phyloP scores from a whole-genome alignment of 306 rosid genomes.

The Boehmeria nivea region DNA sequence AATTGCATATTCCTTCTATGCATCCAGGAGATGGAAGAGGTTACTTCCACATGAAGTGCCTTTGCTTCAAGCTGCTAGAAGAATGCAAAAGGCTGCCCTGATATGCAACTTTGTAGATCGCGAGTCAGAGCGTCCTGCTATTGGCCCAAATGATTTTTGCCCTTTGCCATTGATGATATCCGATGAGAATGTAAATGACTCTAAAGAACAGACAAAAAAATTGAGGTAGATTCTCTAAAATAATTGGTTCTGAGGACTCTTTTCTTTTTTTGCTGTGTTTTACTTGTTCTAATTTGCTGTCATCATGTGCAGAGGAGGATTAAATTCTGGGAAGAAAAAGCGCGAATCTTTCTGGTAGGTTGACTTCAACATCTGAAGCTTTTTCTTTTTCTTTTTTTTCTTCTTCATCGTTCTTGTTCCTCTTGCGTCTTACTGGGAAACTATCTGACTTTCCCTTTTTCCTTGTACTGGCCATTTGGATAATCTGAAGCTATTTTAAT shows the following conservation, averaged over 20 bases:
- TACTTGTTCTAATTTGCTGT: constrained; percentile 10
- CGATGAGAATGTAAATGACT: constrained; percentile 18
- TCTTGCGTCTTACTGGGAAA: too few species aligned
- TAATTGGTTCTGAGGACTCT: not conserved
- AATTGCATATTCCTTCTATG: constrained; percentile 2
- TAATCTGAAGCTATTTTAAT: too few species aligned
- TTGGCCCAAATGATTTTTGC: constrained; percentile 54
- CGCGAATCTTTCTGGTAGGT: constrained; percentile 19
- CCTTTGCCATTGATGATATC: constrained; percentile 34
- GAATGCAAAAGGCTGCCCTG: constrained; percentile 50
- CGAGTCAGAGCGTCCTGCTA: constrained; percentile 78
- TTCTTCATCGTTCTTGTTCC: too few species aligned
- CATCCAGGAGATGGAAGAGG: constrained; percentile 78
- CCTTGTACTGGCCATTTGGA: not conserved
- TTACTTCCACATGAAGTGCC: constrained; percentile 64
- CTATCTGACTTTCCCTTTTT: not conserved
- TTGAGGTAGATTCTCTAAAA: constrained; percentile 35
- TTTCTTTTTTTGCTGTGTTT: constrained; percentile 5
- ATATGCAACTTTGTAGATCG: constrained; percentile 77
- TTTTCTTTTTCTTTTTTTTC: not conserved
- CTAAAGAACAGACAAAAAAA: constrained; percentile 30
- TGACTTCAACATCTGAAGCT: not conserved
- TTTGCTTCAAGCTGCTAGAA: constrained; percentile 64
- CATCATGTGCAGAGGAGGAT: constrained; percentile 8
- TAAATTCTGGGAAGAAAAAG: constrained; percentile 11